Evolutionary conservation across 768 basidiomycete genomes (phyloP).

Genomic region (Phlebiopsis flavidoalba): DNA sequence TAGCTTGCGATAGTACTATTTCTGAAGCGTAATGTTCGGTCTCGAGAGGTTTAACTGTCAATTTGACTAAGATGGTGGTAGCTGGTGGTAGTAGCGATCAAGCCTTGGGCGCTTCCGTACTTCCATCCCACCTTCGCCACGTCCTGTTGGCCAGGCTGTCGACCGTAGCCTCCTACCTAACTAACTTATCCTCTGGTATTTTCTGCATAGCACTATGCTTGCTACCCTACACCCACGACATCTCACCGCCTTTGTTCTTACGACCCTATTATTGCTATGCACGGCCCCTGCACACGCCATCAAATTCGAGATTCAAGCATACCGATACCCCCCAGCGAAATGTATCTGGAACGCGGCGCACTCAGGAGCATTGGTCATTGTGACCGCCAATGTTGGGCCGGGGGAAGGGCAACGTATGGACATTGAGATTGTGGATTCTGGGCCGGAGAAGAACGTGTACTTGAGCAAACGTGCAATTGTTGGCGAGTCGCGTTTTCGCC

Average conservation of each 20-base stretch:
- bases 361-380: conserved; percentile 83
- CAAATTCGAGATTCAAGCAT: conserved; percentile 78
- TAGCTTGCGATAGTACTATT: background rate
- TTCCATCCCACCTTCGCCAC: conserved; percentile 1
- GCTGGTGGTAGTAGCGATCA: background rate
- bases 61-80: background rate
- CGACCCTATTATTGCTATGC: conserved; percentile 22
- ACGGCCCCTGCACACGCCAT: conserved; percentile 48
- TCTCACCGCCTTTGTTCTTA: conserved; percentile 1
- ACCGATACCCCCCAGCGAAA: conserved; percentile 68
- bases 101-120: background rate
- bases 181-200: conserved; percentile 10
- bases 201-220: conserved; percentile 6
- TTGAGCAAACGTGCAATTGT: conserved; percentile 84
- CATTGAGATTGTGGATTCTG: conserved; percentile 91
- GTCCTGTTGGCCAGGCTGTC: conserved; percentile 1
- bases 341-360: conserved; percentile 97
- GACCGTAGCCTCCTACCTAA: conserved; percentile 1
- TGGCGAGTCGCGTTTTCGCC: conserved; percentile 87
- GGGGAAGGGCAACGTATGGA: conserved; percentile 80
- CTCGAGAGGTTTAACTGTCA: background rate
- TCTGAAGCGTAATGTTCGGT: background rate
- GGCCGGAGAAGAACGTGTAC: conserved; percentile 81
- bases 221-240: background rate
- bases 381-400: conserved; percentile 87